phyloP scores from a whole-genome alignment of 495 filamentous ascomycete genomes.

The Penicillium parvum region DNA sequence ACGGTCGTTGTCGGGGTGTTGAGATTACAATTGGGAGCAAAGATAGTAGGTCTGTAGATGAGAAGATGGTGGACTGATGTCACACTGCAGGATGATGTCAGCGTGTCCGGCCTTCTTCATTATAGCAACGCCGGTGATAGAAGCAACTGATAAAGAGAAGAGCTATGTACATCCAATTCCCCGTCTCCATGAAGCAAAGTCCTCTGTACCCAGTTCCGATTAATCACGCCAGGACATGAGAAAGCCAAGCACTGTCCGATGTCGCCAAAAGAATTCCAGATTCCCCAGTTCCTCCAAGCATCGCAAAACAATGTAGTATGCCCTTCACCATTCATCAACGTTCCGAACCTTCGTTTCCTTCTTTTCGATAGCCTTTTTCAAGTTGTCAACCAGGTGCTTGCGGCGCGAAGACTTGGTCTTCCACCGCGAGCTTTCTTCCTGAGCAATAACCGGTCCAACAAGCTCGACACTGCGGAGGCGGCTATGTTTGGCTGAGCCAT shows the following conservation, averaged over 20 bases:
- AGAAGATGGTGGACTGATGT: slow-evolving; percentile 11
- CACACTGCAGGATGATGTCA: slow-evolving; percentile 21
- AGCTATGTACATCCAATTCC: slow-evolving; percentile 9
- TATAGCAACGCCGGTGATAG: background rate
- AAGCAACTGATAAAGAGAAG: background rate
- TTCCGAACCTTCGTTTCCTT: slow-evolving; percentile 34
- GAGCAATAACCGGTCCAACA: slow-evolving; percentile 27
- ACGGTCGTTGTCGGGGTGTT: background rate
- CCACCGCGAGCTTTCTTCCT: slow-evolving; percentile 52
- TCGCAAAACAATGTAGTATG: background rate
- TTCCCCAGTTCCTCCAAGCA: background rate
- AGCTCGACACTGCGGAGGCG: slow-evolving; percentile 39
- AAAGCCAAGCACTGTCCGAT: background rate
- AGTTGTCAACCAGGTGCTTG: slow-evolving; percentile 45
- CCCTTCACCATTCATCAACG: slow-evolving; percentile 28
- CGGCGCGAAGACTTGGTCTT: slow-evolving; percentile 53
- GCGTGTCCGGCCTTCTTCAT: slow-evolving; percentile 5
- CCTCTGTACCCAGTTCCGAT: background rate
- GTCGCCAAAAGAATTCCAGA: background rate
- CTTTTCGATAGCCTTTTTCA: slow-evolving; percentile 39
- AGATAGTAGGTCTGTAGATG: background rate
- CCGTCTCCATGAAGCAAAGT: background rate
- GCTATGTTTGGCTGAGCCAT: slow-evolving; percentile 42
- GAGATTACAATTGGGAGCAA: background rate
- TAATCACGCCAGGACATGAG: slow-evolving; percentile 6